Evolutionary conservation across 176 grass and related monocot species (phyloP), one percentile per base, ranked within the genome.

Genomic region (Triticum dicoccoides): DNA sequence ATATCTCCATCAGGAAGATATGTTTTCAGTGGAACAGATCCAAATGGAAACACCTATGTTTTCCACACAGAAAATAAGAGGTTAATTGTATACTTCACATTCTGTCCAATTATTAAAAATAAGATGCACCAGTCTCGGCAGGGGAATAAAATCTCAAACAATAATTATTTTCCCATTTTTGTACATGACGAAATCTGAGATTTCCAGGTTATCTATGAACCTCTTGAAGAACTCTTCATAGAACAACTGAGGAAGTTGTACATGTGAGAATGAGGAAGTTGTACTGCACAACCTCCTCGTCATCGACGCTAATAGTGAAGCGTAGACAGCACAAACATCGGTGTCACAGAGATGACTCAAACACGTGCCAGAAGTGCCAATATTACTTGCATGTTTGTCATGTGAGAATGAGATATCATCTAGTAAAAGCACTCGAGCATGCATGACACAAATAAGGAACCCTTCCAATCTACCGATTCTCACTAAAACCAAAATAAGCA

Each of bases 1-100:
- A 98, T 96, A 82, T 98, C 96, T 81, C 96, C 96, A 78, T 95
- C 96, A 87, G 96, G 96, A 84, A 98, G 93, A 89, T 98, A 98
- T 1, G 96, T 95, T 88, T 98, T 98, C 70, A 98, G 56, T 51
- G 96, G 93, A 80, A 95, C 91, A 35, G 93, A 98, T 74, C 96
- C 96, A 76, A 94, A 95, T 66, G 91, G 91, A 78, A 89, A 95
- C 30, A 95, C 90, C 90, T 95, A 71, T 3, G 17, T 51, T 84
- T 87, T 38, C 65, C 24, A 25, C 23, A 80, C 17, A 37, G 5
- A 68, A 30, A 65, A 67, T 5, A 59, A 73, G 14, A 69, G 10
- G 52, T 76, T 91, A 18, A 18, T 37, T 84, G 63, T 11, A 11
- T 25, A 51, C 49, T 15, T 82, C 21, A 76, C 75, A 66, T 45